phyloP scores from a whole-genome alignment of 2,329 filamentous ascomycete species.

The Beauveria sp. region DNA sequence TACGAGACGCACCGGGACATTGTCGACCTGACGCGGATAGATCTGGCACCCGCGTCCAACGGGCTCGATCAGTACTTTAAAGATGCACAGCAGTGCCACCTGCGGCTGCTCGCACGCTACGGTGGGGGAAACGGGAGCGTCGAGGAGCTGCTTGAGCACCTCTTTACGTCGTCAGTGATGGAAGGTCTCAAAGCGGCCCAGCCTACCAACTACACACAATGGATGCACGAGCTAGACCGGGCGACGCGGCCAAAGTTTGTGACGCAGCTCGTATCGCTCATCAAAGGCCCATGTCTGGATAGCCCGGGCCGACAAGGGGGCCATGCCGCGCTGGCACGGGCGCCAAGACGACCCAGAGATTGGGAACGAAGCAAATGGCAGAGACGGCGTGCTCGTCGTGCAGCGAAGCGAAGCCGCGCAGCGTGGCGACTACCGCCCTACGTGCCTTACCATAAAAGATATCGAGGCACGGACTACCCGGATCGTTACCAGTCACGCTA shows the following conservation, averaged over 20 bases:
- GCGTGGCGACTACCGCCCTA: background rate
- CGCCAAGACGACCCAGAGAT: background rate
- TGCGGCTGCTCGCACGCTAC: constrained; percentile 7
- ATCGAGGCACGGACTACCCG: background rate
- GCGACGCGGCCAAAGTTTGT: background rate
- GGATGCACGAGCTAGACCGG: background rate
- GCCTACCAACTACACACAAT: background rate
- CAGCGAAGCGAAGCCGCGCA: background rate
- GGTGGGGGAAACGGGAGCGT: background rate
- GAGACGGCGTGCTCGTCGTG: background rate
- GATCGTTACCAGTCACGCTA: background rate
- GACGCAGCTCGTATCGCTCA: background rate
- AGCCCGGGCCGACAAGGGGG: no score
- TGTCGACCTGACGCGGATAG: background rate
- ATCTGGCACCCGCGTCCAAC: background rate
- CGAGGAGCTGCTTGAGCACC: constrained; percentile 9
- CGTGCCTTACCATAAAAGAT: background rate
- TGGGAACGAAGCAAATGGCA: background rate
- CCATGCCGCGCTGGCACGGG: background rate
- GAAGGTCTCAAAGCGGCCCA: background rate
- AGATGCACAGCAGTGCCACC: constrained; percentile 1
- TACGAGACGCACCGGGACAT: constrained; percentile 6
- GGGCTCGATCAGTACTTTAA: background rate
- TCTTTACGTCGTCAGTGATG: constrained; percentile 6
- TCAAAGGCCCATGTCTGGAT: background rate